phyloP scores from a whole-genome alignment of 108 stramenopile genomes.

The Epipyxis sp. region DNA sequence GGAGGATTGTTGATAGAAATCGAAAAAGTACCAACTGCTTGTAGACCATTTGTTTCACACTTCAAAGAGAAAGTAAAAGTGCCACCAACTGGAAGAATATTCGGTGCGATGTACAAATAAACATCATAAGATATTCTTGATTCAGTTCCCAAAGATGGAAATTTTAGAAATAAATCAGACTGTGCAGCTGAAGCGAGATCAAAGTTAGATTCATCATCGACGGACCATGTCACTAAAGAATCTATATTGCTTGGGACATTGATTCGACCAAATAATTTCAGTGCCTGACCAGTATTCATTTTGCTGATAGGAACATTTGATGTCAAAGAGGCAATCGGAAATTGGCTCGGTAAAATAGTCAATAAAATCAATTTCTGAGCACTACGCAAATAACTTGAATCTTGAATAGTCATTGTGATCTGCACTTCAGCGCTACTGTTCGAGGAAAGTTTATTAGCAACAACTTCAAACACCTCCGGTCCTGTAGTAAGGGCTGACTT shows the following conservation, averaged over 20 bases:
- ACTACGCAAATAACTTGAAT: neutral
- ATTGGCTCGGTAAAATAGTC: neutral
- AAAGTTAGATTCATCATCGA: neutral
- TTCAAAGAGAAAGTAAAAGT: neutral
- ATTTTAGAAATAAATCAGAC: neutral
- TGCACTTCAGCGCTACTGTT: neutral
- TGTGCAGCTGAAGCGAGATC: neutral
- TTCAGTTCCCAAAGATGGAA: neutral
- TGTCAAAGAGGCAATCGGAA: neutral
- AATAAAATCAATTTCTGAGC: neutral
- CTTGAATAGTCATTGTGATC: neutral
- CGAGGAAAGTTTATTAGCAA: neutral
- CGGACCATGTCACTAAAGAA: neutral
- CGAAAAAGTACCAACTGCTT: neutral
- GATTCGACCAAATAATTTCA: neutral
- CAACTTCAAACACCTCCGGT: no score
- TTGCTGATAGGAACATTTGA: no score
- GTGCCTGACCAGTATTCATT: no score
- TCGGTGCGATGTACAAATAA: neutral
- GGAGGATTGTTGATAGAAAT: constrained; percentile 4
- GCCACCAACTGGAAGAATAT: neutral
- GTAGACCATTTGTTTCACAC: neutral
- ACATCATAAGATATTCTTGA: no score
- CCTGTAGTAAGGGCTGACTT: neutral
- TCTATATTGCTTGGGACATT: neutral